phyloP scores from a whole-genome alignment of 2,329 filamentous ascomycete genomes.

The Calonectria leucothoes region DNA sequence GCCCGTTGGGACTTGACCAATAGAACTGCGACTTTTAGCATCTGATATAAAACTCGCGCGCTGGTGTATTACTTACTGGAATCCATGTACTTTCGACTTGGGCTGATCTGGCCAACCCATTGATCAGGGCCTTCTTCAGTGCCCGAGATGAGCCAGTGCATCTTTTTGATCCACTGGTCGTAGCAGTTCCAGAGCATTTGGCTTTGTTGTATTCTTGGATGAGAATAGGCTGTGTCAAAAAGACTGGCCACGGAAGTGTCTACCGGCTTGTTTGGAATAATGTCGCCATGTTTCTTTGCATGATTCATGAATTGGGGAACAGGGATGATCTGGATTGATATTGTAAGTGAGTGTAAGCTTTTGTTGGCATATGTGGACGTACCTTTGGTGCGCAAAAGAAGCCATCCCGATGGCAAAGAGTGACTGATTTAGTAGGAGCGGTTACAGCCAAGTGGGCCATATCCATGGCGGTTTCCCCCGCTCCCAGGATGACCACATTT shows the following conservation, averaged over 20 bases:
- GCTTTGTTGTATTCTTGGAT: conserved; percentile 57
- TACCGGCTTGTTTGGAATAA: conserved; percentile 55
- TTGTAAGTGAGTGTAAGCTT: neutral
- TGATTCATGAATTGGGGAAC: conserved; percentile 29
- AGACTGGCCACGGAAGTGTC: conserved; percentile 60
- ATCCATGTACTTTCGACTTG: conserved; percentile 49
- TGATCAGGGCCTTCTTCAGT: conserved; percentile 60
- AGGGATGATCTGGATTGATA: conserved; percentile 39
- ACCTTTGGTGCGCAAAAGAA: conserved; percentile 60
- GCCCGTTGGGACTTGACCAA: conserved; percentile 57
- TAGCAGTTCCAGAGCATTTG: conserved; percentile 58
- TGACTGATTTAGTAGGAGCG: conserved; percentile 53
- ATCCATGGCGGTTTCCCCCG: conserved; percentile 60
- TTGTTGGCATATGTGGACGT: conserved; percentile 40
- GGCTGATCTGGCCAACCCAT: conserved; percentile 58
- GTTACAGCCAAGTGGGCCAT: conserved; percentile 58
- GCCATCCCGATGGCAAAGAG: conserved; percentile 58
- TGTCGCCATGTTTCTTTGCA: neutral
- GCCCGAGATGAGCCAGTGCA: conserved; percentile 57
- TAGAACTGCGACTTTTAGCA: conserved; percentile 48
- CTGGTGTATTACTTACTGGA: conserved; percentile 40
- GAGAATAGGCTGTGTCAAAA: conserved; percentile 64
- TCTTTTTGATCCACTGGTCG: conserved; percentile 56
- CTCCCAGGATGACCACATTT: conserved; percentile 56
- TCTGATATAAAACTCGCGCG: neutral